Base-by-base conservation (phyloP, 306 rosid genomes). In the Malus sieversii region DNA sequence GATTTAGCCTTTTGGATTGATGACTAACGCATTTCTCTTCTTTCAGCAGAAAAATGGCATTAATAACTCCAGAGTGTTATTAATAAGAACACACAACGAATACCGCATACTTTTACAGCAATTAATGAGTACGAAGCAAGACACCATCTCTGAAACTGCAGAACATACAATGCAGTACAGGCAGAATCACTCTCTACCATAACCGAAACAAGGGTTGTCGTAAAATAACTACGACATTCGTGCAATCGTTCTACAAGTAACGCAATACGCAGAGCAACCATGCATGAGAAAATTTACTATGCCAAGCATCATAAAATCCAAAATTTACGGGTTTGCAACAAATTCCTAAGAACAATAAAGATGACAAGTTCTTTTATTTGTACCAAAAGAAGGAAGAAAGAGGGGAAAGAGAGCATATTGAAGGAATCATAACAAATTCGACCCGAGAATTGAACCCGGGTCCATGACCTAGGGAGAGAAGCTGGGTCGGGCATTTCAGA, bases 401-500 rank as follows among this genome's bases (percentile, higher is more conserved):
- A 64, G 33, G n/a, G 23, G 0, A 40, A 46, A 30, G 16, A 10
- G 40, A 46, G 46, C 15, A 22, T 45, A 45, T 7, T 72, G 38
- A 38, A 55, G 55, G 38, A 60, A 14, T 22, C 20, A 55, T 2
- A 22, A 68, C 22, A 73, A 63, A 51, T 76, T 58, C 32, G 79
- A 82, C 74, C 62, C 76, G 61, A 46, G 23, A 38, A 5, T 61
- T 25, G 66, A 18, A 72, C 78, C 70, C 82, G 55, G 52, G 25
- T 42, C 69, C 27, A 46, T 27, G 16, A 23, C 60, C 73, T 14
- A n/a, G 20, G 45, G 46, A 51, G 40, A 35, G 60, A 53, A 30
- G 48, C n/a, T 59, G 87, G 80, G 83, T 75, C 81, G 75, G 61
- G 53, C 60, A 32, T 63, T 45, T 42, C 61, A 48, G 8, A 51